phyloP scores from a whole-genome alignment of 2,329 filamentous ascomycete species.

The Fusarium tjaetaba region DNA sequence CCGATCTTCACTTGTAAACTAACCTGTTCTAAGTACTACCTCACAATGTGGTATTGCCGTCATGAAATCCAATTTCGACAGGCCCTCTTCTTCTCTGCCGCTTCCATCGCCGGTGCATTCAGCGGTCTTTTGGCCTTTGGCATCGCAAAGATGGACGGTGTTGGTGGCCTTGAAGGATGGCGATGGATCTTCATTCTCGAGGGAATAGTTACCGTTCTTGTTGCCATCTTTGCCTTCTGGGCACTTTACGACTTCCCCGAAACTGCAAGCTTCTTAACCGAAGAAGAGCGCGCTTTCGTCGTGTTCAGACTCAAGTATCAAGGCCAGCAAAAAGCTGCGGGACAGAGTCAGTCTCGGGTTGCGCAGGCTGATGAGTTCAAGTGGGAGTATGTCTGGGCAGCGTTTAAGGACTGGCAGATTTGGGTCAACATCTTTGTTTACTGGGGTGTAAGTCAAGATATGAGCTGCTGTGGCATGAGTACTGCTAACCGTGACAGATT shows the following conservation, averaged over 20 bases:
- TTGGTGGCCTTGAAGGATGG: conserved; percentile 69
- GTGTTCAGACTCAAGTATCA: conserved; percentile 76
- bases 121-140: conserved; percentile 76
- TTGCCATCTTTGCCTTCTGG: conserved; percentile 75
- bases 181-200: conserved; percentile 76
- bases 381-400: conserved; percentile 77
- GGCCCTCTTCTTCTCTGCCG: conserved; percentile 85
- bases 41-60: conserved; percentile 69
- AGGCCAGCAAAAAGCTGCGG: conserved; percentile 47
- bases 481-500: conserved; percentile 48
- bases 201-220: conserved; percentile 74
- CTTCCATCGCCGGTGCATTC: conserved; percentile 81
- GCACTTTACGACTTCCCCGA: conserved; percentile 84
- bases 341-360: conserved; percentile 44
- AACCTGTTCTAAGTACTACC: conserved; percentile 53
- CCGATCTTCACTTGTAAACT: neutral
- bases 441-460: conserved; percentile 63
- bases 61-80: conserved; percentile 64
- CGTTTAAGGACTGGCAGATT: conserved; percentile 84
- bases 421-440: conserved; percentile 69
- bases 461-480: rapidly evolving
- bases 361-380: conserved; percentile 80
- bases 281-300: conserved; percentile 76
- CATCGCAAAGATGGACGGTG: conserved; percentile 75
- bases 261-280: conserved; percentile 76